Evolutionary conservation across 2,329 filamentous ascomycete genomes (phyloP).

Genomic region (Apiospora hydei): DNA sequence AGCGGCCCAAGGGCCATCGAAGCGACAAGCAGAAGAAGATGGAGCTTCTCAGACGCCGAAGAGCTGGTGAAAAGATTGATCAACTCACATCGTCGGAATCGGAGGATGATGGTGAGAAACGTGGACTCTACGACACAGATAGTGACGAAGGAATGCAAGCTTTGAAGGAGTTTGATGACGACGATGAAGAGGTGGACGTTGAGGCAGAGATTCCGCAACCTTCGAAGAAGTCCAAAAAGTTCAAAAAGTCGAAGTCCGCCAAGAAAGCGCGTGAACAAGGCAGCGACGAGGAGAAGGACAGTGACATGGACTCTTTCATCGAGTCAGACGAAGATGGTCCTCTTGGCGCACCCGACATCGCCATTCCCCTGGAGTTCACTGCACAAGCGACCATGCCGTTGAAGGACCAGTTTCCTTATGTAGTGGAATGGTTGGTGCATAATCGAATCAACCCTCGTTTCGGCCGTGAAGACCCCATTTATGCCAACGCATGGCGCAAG

Average conservation of each 20-base stretch:
- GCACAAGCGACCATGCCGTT: conserved; percentile 70
- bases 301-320: conserved; percentile 66
- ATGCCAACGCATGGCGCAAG: conserved; percentile 72
- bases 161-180: conserved; percentile 44
- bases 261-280: conserved; percentile 30
- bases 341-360: conserved; percentile 62
- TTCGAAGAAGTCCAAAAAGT: conserved; percentile 22
- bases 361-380: conserved; percentile 75
- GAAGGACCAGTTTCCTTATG: conserved; percentile 76
- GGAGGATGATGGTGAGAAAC: conserved; percentile 59
- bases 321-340: conserved; percentile 66
- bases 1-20: conserved; percentile 39
- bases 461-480: conserved; percentile 65
- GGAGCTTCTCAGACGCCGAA: conserved; percentile 47
- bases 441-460: conserved; percentile 79
- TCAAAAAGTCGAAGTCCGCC: conserved; percentile 20
- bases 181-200: conserved; percentile 42
- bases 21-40: conserved; percentile 49
- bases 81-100: conserved; percentile 46
- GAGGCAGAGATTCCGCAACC: conserved; percentile 39
- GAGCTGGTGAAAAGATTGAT: conserved; percentile 48
- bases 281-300: conserved; percentile 38
- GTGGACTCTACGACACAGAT: conserved; percentile 45
- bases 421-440: conserved; percentile 82
- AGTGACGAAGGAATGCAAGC: conserved; percentile 39